Evolutionary conservation across 805 yeast genomes (phyloP).

Genomic region (Wickerhamiella brachini): DNA sequence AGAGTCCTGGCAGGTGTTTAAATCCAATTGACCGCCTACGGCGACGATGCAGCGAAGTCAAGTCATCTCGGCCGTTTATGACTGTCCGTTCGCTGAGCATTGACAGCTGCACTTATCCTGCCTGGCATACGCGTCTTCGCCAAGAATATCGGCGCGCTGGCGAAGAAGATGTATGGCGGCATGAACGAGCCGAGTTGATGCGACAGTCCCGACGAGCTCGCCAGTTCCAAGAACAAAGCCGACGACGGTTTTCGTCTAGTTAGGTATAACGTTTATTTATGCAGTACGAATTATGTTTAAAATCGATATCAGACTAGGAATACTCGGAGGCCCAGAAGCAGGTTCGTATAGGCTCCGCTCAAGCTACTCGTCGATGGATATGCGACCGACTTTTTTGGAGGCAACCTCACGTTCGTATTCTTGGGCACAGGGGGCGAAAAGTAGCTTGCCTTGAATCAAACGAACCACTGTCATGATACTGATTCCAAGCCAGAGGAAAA

Average conservation of each 20-base stretch:
- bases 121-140: conserved; percentile 3
- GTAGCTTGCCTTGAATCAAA: conserved; percentile 16
- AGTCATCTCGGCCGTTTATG: neutral
- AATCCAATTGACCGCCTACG: neutral
- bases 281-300: too few relatives aligned
- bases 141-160: neutral
- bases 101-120: conserved; percentile 1
- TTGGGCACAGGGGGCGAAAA: neutral
- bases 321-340: too few relatives aligned
- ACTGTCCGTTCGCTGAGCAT: neutral
- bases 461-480: conserved; percentile 3
- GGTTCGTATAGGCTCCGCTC: too few relatives aligned
- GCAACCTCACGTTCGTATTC: neutral
- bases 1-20: neutral
- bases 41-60: neutral
- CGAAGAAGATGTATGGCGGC: conserved; percentile 1
- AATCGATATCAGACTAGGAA: too few relatives aligned
- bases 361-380: neutral
- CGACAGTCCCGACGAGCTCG: conserved; percentile 1
- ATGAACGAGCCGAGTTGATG: neutral
- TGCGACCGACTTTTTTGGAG: neutral
- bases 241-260: neutral
- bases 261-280: too few relatives aligned
- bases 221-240: neutral
- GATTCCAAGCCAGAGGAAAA: conserved; percentile 19